Evolutionary conservation across 345 rosid genomes (phyloP), one percentile per base, ranked within the genome.

Genomic region (Cardamine resedifolia): DNA sequence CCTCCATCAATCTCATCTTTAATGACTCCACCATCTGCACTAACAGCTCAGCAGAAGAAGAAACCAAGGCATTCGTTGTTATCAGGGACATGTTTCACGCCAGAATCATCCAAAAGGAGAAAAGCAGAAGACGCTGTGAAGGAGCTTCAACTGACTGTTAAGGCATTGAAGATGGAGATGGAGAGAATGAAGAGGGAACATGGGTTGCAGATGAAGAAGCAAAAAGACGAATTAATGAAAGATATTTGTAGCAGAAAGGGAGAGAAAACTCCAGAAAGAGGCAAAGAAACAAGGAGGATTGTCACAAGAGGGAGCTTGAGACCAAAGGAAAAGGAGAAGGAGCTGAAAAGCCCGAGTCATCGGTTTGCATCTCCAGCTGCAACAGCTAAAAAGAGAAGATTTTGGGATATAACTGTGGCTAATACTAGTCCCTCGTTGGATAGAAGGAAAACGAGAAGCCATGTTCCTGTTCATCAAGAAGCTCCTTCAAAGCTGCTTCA

Each of bases 401-500:
- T 86, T 58, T 90, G 98, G 98, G 97, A 93, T 76, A 90, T 93
- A 76, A 74, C 88, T 16, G 76, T 89, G 60, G 83, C 84, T 16
- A 87, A 79, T 67, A 63, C 27, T 12, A 90, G 94, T 77, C 97
- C 98, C 58, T 87, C 94, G 0, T 73, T 81, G 36, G 87, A 79
- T 73, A 85, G 87, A 77, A 87, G 98, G 68, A 90, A 88, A 84
- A 89, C 88, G 20, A 89, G 86, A 82, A 89, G 88, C 78, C 86
- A 90, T 65, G 83, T 77, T n/a, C 49, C 39, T 60, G 55, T 81
- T 75, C 55, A 68, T 43, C 88, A 83, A 64, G 90, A 89, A 66
- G 78, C 84, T 52, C 98, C 96, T 59, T 93, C 98, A 57, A 79
- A 87, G 94, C 90, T 93, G 77, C 97, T 90, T 82, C 97, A 90